Evolutionary conservation across 805 yeast species (phyloP).

Genomic region (Saturnispora besseyi): DNA sequence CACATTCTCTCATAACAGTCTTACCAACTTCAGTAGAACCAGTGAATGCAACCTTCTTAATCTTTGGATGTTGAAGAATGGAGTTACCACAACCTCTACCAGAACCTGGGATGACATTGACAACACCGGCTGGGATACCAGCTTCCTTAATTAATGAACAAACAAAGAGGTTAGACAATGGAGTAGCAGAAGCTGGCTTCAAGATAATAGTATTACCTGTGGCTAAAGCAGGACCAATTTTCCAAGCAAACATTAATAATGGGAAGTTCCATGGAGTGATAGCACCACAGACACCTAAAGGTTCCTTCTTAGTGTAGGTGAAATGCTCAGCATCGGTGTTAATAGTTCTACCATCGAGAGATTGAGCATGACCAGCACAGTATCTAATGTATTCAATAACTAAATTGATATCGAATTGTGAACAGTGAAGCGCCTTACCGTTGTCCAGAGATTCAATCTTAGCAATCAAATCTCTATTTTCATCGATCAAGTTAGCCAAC

Average conservation of each 20-base stretch:
- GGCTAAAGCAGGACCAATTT: slow-evolving; percentile 69
- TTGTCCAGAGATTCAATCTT: slow-evolving; percentile 66
- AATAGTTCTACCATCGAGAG: slow-evolving; percentile 54
- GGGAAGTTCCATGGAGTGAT: slow-evolving; percentile 86
- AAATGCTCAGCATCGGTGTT: slow-evolving; percentile 57
- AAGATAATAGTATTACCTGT: slow-evolving; percentile 67
- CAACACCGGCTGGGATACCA: slow-evolving; percentile 87
- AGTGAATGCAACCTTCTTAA: slow-evolving; percentile 89
- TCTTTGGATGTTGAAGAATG: slow-evolving; percentile 65
- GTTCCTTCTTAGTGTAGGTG: slow-evolving; percentile 61
- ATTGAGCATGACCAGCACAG: slow-evolving; percentile 68
- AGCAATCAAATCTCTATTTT: slow-evolving; percentile 52
- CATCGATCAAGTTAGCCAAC: slow-evolving; percentile 63
- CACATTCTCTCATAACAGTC: slow-evolving; percentile 62
- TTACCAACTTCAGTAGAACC: slow-evolving; percentile 88
- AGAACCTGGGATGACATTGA: slow-evolving; percentile 78
- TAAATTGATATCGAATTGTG: slow-evolving; percentile 61
- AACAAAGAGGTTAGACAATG: slow-evolving; percentile 71
- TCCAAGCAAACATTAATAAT: slow-evolving; percentile 71
- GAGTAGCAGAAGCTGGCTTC: slow-evolving; percentile 73
- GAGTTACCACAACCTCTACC: slow-evolving; percentile 83
- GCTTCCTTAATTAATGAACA: slow-evolving; percentile 66
- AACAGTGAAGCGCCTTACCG: slow-evolving; percentile 62
- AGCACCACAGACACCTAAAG: slow-evolving; percentile 76
- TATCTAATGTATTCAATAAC: slow-evolving; percentile 58